A percentile compares a stretch with the other conserved stretches of the same genome.
Evolutionary conservation across 768 basidiomycete species (phyloP).

Genomic region (Pleurotus djamor): DNA sequence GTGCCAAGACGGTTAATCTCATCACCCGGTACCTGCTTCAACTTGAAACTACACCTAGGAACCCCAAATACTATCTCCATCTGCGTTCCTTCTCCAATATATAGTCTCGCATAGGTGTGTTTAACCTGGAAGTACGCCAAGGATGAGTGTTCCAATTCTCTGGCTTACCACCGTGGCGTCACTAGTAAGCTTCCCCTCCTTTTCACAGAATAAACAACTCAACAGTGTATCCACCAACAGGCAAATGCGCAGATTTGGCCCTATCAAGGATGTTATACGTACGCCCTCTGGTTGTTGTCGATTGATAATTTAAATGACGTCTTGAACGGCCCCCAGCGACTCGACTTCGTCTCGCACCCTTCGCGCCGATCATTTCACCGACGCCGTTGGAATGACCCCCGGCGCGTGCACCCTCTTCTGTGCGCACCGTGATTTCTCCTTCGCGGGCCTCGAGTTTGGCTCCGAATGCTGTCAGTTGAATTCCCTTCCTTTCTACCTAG

Average conservation of each 20-base stretch:
- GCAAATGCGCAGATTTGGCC: slow-evolving; percentile 2
- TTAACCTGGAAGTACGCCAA: background rate
- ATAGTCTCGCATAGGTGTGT: no score
- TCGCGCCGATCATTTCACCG: background rate
- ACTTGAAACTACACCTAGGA: background rate
- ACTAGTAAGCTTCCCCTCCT: background rate
- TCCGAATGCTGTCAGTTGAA: slow-evolving; percentile 12
- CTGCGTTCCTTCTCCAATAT: background rate
- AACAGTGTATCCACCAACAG: background rate
- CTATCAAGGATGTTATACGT: slow-evolving; percentile 5
- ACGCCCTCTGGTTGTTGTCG: background rate
- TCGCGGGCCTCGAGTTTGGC: slow-evolving; percentile 13
- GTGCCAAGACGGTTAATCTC: background rate
- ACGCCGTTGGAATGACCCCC: background rate
- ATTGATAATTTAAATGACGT: background rate
- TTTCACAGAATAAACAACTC: background rate
- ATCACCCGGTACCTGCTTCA: background rate
- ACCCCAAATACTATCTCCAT: background rate
- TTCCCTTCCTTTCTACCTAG: background rate
- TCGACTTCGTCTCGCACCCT: background rate
- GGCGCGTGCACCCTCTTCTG: slow-evolving; percentile 6
- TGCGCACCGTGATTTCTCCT: slow-evolving; percentile 7
- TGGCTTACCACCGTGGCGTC: background rate
- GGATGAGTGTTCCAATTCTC: background rate
- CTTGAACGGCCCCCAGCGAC: background rate